phyloP scores from a whole-genome alignment of 768 basidiomycete genomes.

The Calocybe indica region DNA sequence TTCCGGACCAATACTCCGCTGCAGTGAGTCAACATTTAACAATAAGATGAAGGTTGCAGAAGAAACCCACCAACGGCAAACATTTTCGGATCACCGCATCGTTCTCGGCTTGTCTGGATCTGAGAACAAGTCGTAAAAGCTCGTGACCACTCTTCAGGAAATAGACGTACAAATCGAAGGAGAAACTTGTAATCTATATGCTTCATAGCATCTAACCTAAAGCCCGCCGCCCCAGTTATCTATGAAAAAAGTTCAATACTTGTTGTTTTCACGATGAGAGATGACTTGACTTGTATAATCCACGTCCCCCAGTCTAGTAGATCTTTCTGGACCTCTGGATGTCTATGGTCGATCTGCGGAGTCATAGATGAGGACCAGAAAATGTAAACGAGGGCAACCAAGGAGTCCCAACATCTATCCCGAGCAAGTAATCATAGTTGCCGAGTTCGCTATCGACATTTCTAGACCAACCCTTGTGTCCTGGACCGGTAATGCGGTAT shows the following conservation, averaged over 20 bases:
- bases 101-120: constrained; percentile 47
- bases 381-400: not conserved
- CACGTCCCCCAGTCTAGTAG: constrained; percentile 73
- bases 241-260: constrained; percentile 17
- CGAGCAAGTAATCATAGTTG: constrained; percentile 82
- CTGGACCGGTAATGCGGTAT: constrained; percentile 63
- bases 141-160: not conserved
- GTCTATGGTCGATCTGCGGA: constrained; percentile 71
- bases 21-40: constrained; percentile 20
- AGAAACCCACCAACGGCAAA: constrained; percentile 48
- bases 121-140: constrained; percentile 15
- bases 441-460: constrained; percentile 81
- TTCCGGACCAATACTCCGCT: constrained; percentile 81
- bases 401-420: constrained; percentile 49
- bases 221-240: constrained; percentile 69
- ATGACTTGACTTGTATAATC: constrained; percentile 44
- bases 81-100: constrained; percentile 37
- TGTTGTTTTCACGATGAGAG: not conserved
- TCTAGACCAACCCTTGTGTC: constrained; percentile 75
- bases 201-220: constrained; percentile 88
- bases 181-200: constrained; percentile 75
- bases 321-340: constrained; percentile 76
- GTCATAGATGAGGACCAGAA: no score
- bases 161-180: constrained; percentile 53
- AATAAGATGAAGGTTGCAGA: not conserved